A percentile compares a stretch with the other conserved stretches of the same genome.
phyloP scores from a whole-genome alignment of 2,329 filamentous ascomycete species.

The Thelonectria rubi region DNA sequence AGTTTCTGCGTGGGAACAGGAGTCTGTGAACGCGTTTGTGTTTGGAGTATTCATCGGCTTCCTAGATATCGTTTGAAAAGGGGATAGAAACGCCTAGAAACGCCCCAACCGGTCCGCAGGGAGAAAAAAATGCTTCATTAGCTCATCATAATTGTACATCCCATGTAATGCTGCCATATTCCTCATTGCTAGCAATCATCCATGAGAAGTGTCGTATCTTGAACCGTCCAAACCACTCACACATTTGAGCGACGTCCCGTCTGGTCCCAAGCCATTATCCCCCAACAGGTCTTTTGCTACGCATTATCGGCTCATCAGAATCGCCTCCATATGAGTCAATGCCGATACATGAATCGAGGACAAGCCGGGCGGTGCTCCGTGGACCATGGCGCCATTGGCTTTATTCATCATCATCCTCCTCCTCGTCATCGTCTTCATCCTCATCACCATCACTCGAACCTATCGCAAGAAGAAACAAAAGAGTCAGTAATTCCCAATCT shows the following conservation, averaged over 20 bases:
- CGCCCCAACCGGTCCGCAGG: no score
- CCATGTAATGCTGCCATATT: no score
- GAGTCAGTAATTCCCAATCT: slow-evolving; percentile 32
- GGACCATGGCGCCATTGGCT: neutral
- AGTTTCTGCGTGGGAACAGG: neutral
- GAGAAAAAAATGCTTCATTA: neutral
- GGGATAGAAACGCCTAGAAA: no score
- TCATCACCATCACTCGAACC: slow-evolving; percentile 18
- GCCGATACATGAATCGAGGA: neutral
- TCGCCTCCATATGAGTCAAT: neutral
- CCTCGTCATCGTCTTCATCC: slow-evolving; percentile 15
- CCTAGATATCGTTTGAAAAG: no score
- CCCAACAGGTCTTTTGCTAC: no score
- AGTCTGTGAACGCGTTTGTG: no score
- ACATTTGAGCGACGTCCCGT: neutral
- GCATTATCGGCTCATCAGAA: no score
- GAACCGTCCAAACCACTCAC: neutral
- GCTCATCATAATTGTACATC: neutral
- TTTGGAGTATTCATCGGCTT: no score
- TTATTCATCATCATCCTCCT: slow-evolving; percentile 5
- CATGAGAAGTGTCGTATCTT: neutral
- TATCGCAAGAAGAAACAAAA: slow-evolving; percentile 7
- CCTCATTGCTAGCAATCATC: no score
- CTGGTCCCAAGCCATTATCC: neutral
- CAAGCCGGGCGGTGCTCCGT: neutral